Evolutionary conservation across 495 filamentous ascomycete genomes (phyloP), one percentile per base, ranked within the genome.

Genomic region (Podospora pseudopauciseta): DNA sequence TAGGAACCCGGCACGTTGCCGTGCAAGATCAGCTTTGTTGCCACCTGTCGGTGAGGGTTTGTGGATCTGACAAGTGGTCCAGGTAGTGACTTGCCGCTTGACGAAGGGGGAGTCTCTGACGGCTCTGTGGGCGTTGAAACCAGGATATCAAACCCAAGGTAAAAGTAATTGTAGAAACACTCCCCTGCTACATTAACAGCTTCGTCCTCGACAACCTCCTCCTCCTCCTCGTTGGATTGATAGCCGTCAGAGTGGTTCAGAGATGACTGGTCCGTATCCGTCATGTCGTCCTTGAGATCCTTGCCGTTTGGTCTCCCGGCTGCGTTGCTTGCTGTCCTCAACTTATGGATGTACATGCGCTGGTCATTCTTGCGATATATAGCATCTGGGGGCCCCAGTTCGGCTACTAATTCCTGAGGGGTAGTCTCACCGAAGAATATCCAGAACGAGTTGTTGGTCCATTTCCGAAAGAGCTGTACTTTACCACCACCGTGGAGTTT

Each of bases 131-230:
- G 90, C 32, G 90, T 85, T 0, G 94, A 97, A 18, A 99, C 85
- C 60, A 97, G 87, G n/a, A 97, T 86, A 77, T 99, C 95, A 72
- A 99, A 92, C 2, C 95, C 95, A 72, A 96, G 90, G 68, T 92
- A 90, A 73, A 97, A 98, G 75, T 98, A 99, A 73, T 97, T 97
- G 76, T 93, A 96, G 77, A 97, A 99, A 71, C 88, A 94, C 79
- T 97, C 94, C 18, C 88, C 85, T 4, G 86, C 82, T 16, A 82
- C 74, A 28, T 82, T 81, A 4, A 78, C 78, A 32, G 77, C 70
- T 6, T 85, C 84, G 6, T 84, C 82, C 57, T 84, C 84, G 26
- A 78, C 68, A 13, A 83, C 81, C 44, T 91, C 91, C 44, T 87
- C 85, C 34, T 92, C 91, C 30, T 49, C 39, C 39, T 49, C 39